Evolutionary conservation across 2,329 filamentous ascomycete species (phyloP), one percentile per base, ranked within the genome.

Genomic region (Pleurostoma richardsiae): DNA sequence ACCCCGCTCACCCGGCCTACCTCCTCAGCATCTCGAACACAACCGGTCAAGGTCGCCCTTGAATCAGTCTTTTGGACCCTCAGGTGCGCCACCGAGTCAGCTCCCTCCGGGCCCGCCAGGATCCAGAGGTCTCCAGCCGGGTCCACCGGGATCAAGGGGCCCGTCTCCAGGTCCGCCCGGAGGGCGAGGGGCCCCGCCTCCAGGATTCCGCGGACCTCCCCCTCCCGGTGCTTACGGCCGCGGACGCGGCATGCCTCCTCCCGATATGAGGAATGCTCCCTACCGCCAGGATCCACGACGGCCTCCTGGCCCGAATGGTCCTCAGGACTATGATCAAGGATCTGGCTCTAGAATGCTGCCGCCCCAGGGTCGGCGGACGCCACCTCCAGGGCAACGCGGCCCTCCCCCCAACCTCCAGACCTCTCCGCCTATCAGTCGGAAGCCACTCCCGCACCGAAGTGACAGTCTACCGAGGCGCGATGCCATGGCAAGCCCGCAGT

Each of bases 41-140:
- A 59, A 68, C 50, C 68, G 66, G 49, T 71, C 75, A 38, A 68
- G 64, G 54, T 75, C 74, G 36, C 73, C 75, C 3, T 58, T 73
- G 52, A 68, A 65, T 46, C 64, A 66, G 40, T 54, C 64, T 46
- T 53, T 60, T 55, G 67, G 60, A 11, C 50, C 53, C 40, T 39
- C 59, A 56, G 44, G 56, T 56, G 55, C 2, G 48, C 51, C 7
- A 50, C 40, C 33, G 42, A 41, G 44, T 3, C 49, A 46, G 29
- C 45, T 44, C 19, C 44, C 49, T 29, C 47, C 43, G 27, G 46
- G 52, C 11, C 45, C 48, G 4, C 47, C 44, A 38, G 46, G 46
- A 29, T 41, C 19, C 19, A 36, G 41, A n/a, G 46, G 46, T 19
- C 46, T 42, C 10, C 30, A 45, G 30, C 45, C 49, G 3, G 49